Base-by-base conservation (phyloP, 106 monocot genomes). In the Agapanthus africanus region DNA sequence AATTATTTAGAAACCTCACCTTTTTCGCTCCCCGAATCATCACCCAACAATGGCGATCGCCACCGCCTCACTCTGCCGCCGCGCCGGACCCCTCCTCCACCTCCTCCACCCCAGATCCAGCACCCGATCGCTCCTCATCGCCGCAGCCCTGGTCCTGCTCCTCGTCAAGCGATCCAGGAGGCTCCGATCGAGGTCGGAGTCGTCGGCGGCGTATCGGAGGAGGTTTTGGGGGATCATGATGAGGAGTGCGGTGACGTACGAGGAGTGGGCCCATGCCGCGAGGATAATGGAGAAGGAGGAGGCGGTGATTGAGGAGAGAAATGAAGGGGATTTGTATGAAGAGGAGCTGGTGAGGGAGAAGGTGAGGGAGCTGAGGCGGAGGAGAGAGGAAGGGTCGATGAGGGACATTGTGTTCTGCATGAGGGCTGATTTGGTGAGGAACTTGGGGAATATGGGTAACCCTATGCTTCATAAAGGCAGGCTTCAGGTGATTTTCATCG, bases 341-440 rank as follows among this genome's bases (percentile, higher is more conserved):
- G 90, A 74, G 80, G 90, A 90, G 80, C 73, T 90, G 16, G 83
- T 90, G n/a, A 66, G 73, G 70, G 80, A 83, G 70, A 90, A 85
- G 83, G 67, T 90, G 30, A 72, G 68, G 44, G 90, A 90, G 85
- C 90, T 90, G 9, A 74, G 78, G 14, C 74, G 63, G 11, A 77
- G 90, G 38, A 62, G 90, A 40, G 72, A 90, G 54, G 80, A 80
- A 15, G 90, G 85, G 6, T 83, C 84, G 5, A 22, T 90, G 54
- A 66, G 90, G 54, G 90, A 90, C 16, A 74, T 90, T 27, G 71
- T 90, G 46, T 90, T 90, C 59, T 90, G 78, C 26, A 90, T 90
- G 90, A 82, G 90, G 11, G 90, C 83, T 0, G 90, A 90, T 71
- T 49, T 90, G 35, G 52, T 90, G 1, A 79, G 90, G 69, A 90